Evolutionary conservation across 2,329 filamentous ascomycete genomes (phyloP), one percentile per base, ranked within the genome.

Genomic region (Domatiomyces catenatus): DNA sequence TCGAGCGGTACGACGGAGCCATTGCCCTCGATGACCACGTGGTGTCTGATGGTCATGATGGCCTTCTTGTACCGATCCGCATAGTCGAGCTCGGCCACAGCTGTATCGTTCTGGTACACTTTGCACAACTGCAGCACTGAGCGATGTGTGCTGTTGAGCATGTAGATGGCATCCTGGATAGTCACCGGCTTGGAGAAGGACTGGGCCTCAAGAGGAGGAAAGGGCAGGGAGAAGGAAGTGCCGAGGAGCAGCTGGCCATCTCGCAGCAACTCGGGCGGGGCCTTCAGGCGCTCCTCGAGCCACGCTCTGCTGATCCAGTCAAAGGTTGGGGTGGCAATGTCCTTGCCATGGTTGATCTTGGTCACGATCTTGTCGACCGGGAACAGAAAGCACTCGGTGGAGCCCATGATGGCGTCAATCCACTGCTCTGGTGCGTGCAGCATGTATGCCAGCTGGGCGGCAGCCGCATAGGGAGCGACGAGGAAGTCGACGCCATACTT

Each of bases 1-100:
- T 89, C 81, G 60, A 86, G 75, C 15, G 88, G 83, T 53, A 79
- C 77, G 47, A 94, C 76, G 60, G 83, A 80, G 42, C 92, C 92
- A n/a, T 78, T 79, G 50, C 79, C 75, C 32, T 81, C 79, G 57
- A 94, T 80, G 61, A 89, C 80, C 42, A 93, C 82, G 65, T 90
- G 89, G 66, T 96, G 90, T 61, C 88, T 84, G 47, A 95, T 79
- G 1, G 82, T 83, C 75, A 93, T 82, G 55, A 83, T 81, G 19
- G 87, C 87, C 65, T 86, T 89, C 63, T 83, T 84, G 64, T 88
- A 98, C 61, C 84, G 86, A 63, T 90, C 84, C 28, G 86, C 72
- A 74, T 94, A 98, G 48, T 83, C 76, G 15, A 82, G 71, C 43
- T 86, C 80, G 59, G 81, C 77, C 47, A 78, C 73, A 58, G 83